These are phyloP conservation scores for Kurtzmaniella quercitrusa DNA, from an alignment of 1,139 yeast species.

Conservation along the genomic window DNA sequence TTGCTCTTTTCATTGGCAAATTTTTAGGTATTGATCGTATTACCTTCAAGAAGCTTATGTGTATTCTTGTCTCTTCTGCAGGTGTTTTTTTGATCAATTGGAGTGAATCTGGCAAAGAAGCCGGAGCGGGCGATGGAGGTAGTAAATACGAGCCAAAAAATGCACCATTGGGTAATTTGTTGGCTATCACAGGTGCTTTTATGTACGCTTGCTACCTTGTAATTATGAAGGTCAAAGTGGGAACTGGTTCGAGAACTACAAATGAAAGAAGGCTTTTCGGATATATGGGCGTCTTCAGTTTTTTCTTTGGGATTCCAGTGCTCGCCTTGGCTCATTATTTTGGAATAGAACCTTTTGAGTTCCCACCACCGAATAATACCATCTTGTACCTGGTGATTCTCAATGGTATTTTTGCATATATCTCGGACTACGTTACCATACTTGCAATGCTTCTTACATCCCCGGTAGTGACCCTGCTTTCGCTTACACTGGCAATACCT, in stretches of 20 bases:
- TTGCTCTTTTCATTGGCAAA: slow-evolving; percentile 45
- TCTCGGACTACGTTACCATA: slow-evolving; percentile 48
- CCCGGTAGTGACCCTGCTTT: slow-evolving; percentile 50
- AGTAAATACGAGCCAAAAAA: slow-evolving; percentile 32
- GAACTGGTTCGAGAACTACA: slow-evolving; percentile 39
- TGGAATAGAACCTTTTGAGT: slow-evolving; percentile 36
- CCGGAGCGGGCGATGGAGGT: slow-evolving; percentile 11
- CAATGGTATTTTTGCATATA: slow-evolving; percentile 43
- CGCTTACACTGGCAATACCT: slow-evolving; percentile 52
- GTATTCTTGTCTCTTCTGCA: slow-evolving; percentile 40
- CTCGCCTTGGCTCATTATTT: slow-evolving; percentile 28
- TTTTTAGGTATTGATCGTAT: slow-evolving; percentile 38
- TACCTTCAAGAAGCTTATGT: slow-evolving; percentile 37
- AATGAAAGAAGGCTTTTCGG: slow-evolving; percentile 49
- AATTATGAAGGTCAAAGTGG: slow-evolving; percentile 40
- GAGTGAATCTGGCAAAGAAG: slow-evolving; percentile 23
- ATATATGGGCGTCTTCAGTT: slow-evolving; percentile 39
- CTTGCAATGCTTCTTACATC: slow-evolving; percentile 51
- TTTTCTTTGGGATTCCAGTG: slow-evolving; percentile 36
- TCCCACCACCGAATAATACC: slow-evolving; percentile 37
- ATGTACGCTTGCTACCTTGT: slow-evolving; percentile 45
- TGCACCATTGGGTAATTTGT: slow-evolving; percentile 41
- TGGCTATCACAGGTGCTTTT: slow-evolving; percentile 46
- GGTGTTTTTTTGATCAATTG: slow-evolving; percentile 49
- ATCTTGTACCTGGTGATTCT: slow-evolving; percentile 32